Conservation (phyloP, 2,329 filamentous ascomycete species). For the Fusarium siculi region DNA sequence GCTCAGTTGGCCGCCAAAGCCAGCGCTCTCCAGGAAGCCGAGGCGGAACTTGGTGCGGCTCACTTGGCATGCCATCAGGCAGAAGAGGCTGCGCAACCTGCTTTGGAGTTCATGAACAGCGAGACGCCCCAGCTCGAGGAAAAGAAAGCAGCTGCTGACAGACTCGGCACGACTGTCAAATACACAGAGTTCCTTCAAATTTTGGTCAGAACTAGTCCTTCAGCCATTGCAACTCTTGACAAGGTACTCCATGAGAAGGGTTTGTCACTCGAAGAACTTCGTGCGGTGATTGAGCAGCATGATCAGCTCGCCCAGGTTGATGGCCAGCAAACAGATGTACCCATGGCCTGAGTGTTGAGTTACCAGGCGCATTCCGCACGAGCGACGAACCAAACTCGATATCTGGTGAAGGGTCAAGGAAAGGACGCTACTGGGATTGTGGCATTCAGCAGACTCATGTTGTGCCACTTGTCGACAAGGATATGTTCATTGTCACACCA, state of each 20-base stretch:
- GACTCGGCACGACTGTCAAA: background rate
- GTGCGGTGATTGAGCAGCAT: background rate
- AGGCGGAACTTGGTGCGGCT: background rate
- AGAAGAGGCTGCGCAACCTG: background rate
- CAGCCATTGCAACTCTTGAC: background rate
- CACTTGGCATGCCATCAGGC: background rate
- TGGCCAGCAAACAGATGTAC: background rate
- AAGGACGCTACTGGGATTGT: rapidly evolving
- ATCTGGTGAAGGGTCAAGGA: background rate
- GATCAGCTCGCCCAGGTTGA: background rate
- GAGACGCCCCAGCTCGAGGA: background rate
- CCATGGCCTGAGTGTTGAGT: background rate
- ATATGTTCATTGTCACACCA: background rate
- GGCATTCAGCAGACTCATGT: background rate
- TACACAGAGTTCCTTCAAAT: background rate
- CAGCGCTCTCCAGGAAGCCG: background rate
- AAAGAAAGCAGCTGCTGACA: background rate
- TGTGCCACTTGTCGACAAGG: background rate
- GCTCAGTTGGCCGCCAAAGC: background rate
- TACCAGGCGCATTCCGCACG: background rate
- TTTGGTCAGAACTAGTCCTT: background rate
- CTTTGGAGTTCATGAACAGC: background rate
- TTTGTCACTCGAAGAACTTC: background rate
- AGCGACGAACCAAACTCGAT: background rate
- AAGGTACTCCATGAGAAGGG: background rate